Base-by-base conservation (phyloP, 352 stramenopile genomes). In the Phytophthora pini region DNA sequence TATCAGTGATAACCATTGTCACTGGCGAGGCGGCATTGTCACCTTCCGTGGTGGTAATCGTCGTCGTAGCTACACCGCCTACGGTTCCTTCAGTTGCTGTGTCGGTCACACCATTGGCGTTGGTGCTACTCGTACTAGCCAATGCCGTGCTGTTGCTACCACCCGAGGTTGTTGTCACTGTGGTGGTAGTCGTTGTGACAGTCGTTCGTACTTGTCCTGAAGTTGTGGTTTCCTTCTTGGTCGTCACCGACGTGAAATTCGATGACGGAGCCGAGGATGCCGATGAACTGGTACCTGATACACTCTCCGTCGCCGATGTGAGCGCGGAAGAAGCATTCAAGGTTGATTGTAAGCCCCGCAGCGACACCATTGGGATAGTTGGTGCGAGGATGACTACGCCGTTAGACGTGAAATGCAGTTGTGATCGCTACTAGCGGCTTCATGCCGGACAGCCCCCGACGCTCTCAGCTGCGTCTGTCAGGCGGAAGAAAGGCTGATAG, bases 361-460 rank as follows among this genome's bases (percentile, higher is more conserved):
- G 31, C 20, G 51, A 68, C 34, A 57, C 58, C 64, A 74, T 77
- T 24, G 24, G 17, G 40, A 63, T 51, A 45, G 56, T 38, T 61
- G 43, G 24, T 70, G 55, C 27, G 46, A 61, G 41, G 43, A 57
- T 32, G 27, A 70, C 63, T 76, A 76, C 69, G 72, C 64, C 62
- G 72, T 69, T 76, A 78, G 72, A 80, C 69, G 72, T 80, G 61
- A 76, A 75, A 74, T 78, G 46, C 8, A 62, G 40, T 70, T 80
- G 61, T 77, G 66, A 45, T 50, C 12, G 44, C 31, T 32, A 44
- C 27, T 36, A 36, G 31, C 31, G 31, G 31, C 31, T 36, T 10
- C 31, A 66, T 32, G 36, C 49, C 51, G 45, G 49, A 57, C 31
- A 51, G 62, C 32, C 48, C 22, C 48, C n/a, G 26, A 13, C 13